Percentiles rank a stretch among this genome's conserved stretches.
Conservation (phyloP, 1,139 yeast species). For the Debaryomyces coudertii region DNA sequence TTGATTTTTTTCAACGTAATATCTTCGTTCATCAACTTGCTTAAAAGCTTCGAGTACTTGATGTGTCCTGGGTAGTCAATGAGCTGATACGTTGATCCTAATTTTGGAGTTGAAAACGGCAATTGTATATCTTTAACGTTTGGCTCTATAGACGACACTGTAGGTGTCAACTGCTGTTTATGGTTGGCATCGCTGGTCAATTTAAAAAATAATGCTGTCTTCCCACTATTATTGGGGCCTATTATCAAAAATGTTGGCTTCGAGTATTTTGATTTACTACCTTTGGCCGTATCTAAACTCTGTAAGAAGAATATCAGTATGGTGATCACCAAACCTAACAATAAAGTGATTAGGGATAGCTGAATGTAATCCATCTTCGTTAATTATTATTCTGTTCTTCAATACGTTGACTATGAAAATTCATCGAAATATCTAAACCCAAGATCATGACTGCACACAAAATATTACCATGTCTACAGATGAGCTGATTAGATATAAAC, state of each 20-base stretch:
- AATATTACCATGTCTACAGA: neutral
- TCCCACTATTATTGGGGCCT: conserved; percentile 77
- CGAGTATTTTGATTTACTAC: conserved; percentile 19
- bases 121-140: conserved; percentile 33
- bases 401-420: conserved; percentile 1
- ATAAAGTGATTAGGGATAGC: conserved; percentile 23
- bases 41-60: conserved; percentile 60
- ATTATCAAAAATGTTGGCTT: conserved; percentile 67
- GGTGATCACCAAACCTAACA: conserved; percentile 29
- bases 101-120: conserved; percentile 39
- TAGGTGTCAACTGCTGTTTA: conserved; percentile 23
- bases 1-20: conserved; percentile 49
- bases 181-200: conserved; percentile 22
- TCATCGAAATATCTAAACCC: neutral
- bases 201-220: conserved; percentile 63
- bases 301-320: conserved; percentile 28
- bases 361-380: conserved; percentile 31
- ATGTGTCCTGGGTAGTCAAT: conserved; percentile 88
- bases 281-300: conserved; percentile 19
- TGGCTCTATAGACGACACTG: conserved; percentile 50
- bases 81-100: conserved; percentile 46
- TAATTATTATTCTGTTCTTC: neutral
- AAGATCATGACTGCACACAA: conserved; percentile 3
- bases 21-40: conserved; percentile 46
- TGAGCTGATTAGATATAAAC: neutral